Base-by-base conservation (phyloP, 768 basidiomycete genomes). In the Tricholoma terreum region DNA sequence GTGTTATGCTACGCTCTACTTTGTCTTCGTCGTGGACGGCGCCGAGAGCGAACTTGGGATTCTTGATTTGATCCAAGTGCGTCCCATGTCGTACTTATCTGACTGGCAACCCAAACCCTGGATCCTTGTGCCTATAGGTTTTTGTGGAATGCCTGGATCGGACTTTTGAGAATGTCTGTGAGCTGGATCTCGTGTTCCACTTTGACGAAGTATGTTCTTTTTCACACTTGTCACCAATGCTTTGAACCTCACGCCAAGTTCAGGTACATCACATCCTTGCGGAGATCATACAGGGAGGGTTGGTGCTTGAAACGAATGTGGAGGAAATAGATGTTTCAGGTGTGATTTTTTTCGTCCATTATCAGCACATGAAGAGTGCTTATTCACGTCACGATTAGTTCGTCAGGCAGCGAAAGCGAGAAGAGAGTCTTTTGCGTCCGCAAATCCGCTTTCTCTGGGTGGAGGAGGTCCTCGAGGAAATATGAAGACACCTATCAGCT, bases 111-210 rank as follows among this genome's bases (percentile, higher is more conserved):
- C 24, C 14, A 27, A 17, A 15, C 12, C 50, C 22, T 45, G 46
- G 24, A 8, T 49, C 11, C 33, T 11, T 19, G 40, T 14, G 40
- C 34, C 6, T 57, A 9, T 60, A 95, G 95, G 97, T 99, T 15
- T 94, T 99, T 66, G 97, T 99, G 57, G 97, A 99, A 76, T 89
- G 92, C 3, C 80, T 99, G 34, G 97, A 99, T 72, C 80, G 94
- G 35, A 87, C 93, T 14, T 99, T 98, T 68, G 94, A 97, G 77
- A 98, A 98, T 66, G 97, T 99, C 0, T 98, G 97, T 73, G 97
- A 99, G 71, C 78, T 99, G 45, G 97, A 99, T 71, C 81, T 99
- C 11, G 95, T 99, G 51, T 99, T 98, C 71, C 95, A 98, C 71
- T 99, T 98, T 66, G 97, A 98, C 70, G 94, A 98, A 80, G 95